A percentile compares a stretch with the other conserved stretches of the same genome.
phyloP scores from a whole-genome alignment of 345 rosid genomes.

The Excoecaria agallocha region DNA sequence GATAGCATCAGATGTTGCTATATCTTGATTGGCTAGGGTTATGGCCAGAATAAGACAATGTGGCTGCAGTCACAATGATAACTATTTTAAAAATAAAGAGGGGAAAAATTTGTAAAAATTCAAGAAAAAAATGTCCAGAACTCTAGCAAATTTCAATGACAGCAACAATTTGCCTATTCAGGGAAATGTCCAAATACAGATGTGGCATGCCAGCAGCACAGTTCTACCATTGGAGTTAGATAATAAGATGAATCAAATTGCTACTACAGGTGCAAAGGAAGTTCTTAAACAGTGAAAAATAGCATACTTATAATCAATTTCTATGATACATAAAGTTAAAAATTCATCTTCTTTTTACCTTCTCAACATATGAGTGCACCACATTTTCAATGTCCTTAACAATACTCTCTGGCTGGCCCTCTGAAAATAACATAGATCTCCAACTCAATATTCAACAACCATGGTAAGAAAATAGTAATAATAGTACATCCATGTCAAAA shows the following conservation, averaged over 20 bases:
- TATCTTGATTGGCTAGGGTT: slow-evolving; percentile 71
- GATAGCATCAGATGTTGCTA: slow-evolving; percentile 73
- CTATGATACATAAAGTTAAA: neutral
- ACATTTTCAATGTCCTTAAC: slow-evolving; percentile 59
- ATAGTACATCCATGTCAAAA: neutral
- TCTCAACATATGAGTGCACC: slow-evolving; percentile 60
- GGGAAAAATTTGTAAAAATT: neutral
- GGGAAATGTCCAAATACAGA: neutral
- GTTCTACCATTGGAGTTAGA: neutral
- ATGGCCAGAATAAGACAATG: slow-evolving; percentile 64
- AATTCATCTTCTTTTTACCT: slow-evolving; percentile 35
- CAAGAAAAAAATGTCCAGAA: slow-evolving; percentile 4
- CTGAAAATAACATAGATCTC: slow-evolving; percentile 29
- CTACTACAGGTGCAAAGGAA: neutral
- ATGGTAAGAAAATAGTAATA: neutral
- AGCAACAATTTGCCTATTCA: neutral
- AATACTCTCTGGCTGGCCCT: slow-evolving; percentile 62
- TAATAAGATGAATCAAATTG: slow-evolving; percentile 2
- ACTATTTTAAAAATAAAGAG: neutral
- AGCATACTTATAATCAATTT: neutral
- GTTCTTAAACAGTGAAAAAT: neutral
- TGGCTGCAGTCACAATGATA: slow-evolving; percentile 35
- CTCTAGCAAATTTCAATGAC: neutral
- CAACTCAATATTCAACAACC: slow-evolving; percentile 8
- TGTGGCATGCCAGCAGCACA: neutral